Evolutionary conservation across 2,329 filamentous ascomycete genomes (phyloP).

Genomic region (Colletotrichum viniferum): DNA sequence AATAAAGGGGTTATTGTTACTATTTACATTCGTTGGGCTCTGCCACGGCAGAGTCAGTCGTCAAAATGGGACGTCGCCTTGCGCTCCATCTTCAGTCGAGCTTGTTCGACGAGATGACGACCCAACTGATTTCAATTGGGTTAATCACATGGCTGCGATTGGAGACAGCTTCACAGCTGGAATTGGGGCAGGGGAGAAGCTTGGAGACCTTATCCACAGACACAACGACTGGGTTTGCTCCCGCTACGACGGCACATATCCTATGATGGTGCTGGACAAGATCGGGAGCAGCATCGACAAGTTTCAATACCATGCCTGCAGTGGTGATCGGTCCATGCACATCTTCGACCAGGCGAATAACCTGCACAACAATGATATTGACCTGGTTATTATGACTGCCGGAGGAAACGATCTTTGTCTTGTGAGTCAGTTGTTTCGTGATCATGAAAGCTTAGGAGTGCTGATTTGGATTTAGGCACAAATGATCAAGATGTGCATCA

Average conservation of each 20-base stretch:
- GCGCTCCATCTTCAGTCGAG: not conserved
- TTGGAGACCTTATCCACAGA: not conserved
- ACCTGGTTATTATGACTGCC: not conserved
- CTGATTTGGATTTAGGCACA: not conserved
- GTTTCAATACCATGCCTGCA: not conserved
- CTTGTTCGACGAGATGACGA: not conserved
- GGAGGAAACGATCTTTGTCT: not conserved
- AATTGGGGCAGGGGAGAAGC: not conserved
- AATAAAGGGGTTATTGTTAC: not conserved
- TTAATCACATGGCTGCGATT: not conserved
- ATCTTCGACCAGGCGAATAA: not conserved
- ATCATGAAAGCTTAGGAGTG: not conserved
- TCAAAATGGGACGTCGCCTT: not conserved
- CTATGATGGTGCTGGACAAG: not conserved
- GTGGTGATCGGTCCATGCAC: not conserved
- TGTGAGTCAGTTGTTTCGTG: not conserved
- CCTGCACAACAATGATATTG: not conserved
- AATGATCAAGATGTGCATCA: constrained; percentile 25
- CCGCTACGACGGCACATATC: not conserved
- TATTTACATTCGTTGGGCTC: not conserved
- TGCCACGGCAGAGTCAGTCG: not conserved
- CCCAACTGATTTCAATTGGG: not conserved
- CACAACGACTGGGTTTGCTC: not conserved
- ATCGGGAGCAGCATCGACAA: not conserved
- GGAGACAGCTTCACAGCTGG: not conserved